Conservation (phyloP, 2,329 filamentous ascomycete genomes). For the Xylaria sp. region DNA sequence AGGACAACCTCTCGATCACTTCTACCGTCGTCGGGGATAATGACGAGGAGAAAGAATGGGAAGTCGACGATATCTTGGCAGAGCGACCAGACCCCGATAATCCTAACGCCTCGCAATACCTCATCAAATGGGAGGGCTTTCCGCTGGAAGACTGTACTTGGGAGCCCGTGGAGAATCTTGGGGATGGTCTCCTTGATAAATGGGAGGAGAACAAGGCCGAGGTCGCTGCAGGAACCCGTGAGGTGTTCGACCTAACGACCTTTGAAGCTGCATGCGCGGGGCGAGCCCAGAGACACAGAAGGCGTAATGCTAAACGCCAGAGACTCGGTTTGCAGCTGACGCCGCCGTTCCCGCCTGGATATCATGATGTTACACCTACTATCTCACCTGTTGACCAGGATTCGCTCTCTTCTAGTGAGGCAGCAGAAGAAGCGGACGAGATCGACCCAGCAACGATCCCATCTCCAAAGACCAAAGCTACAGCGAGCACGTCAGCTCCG, state of each 20-base stretch:
- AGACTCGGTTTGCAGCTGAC: constrained; percentile 44
- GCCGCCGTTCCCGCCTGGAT: constrained; percentile 25
- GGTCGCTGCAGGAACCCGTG: constrained; percentile 41
- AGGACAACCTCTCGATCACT: constrained; percentile 61
- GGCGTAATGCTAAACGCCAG: constrained; percentile 52
- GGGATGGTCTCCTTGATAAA: constrained; percentile 44
- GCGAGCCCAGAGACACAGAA: constrained; percentile 47
- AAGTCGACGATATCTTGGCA: constrained; percentile 59
- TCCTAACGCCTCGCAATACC: constrained; percentile 51
- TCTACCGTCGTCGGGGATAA: constrained; percentile 53
- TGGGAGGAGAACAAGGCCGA: constrained; percentile 53
- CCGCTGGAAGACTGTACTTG: constrained; percentile 61
- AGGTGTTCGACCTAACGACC: constrained; percentile 46
- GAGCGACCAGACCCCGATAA: constrained; percentile 45
- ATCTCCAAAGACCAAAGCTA: constrained; percentile 13
- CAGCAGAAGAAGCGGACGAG: constrained; percentile 35
- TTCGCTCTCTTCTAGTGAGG: constrained; percentile 32
- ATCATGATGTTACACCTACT: background rate
- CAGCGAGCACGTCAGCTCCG: background rate
- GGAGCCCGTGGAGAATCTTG: constrained; percentile 56
- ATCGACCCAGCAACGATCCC: constrained; percentile 14
- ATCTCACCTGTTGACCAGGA: constrained; percentile 23
- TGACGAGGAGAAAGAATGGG: constrained; percentile 52
- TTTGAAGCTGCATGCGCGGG: constrained; percentile 45
- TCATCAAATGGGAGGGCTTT: constrained; percentile 71